Evolutionary conservation across 2,329 filamentous ascomycete species (phyloP).

Genomic region (Apiospora hydei): DNA sequence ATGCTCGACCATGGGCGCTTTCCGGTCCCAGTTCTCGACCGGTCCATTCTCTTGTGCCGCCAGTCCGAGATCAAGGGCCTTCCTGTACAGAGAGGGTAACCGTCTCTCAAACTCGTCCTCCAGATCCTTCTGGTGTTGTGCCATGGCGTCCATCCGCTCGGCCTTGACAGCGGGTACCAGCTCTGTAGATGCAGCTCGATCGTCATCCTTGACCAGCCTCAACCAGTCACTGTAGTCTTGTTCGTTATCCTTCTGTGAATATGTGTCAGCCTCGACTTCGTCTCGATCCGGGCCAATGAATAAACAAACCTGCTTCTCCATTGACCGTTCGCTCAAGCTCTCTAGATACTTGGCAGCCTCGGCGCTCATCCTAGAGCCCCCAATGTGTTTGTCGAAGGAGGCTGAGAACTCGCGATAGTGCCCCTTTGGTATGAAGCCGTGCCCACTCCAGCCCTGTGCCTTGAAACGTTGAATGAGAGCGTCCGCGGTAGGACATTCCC

Average conservation of each 20-base stretch:
- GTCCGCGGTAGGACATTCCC: slow-evolving; percentile 59
- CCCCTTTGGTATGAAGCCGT: slow-evolving; percentile 62
- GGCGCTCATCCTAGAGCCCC: slow-evolving; percentile 50
- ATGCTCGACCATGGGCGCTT: slow-evolving; percentile 56
- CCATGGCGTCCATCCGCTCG: slow-evolving; percentile 50
- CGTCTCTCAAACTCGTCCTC: slow-evolving; percentile 56
- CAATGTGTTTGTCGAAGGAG: slow-evolving; percentile 60
- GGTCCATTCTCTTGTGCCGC: slow-evolving; percentile 50
- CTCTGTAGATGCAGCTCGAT: slow-evolving; percentile 47
- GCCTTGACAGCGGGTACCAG: slow-evolving; percentile 47
- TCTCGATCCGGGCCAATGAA: not conserved
- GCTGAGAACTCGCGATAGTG: slow-evolving; percentile 63
- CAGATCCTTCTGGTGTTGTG: slow-evolving; percentile 55
- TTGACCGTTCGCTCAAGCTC: slow-evolving; percentile 44
- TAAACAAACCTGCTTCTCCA: slow-evolving; percentile 43
- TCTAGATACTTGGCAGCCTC: slow-evolving; percentile 51
- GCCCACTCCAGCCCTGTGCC: slow-evolving; percentile 56
- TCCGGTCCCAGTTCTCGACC: slow-evolving; percentile 51
- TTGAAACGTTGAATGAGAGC: slow-evolving; percentile 54
- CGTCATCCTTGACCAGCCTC: slow-evolving; percentile 51
- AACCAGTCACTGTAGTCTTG: slow-evolving; percentile 55
- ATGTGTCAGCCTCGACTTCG: not conserved
- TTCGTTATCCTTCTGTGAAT: slow-evolving; percentile 40
- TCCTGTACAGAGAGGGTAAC: slow-evolving; percentile 55
- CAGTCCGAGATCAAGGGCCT: slow-evolving; percentile 47